Conservation (phyloP, 2,329 filamentous ascomycete species). For the Emmonsiellopsis sp. region DNA sequence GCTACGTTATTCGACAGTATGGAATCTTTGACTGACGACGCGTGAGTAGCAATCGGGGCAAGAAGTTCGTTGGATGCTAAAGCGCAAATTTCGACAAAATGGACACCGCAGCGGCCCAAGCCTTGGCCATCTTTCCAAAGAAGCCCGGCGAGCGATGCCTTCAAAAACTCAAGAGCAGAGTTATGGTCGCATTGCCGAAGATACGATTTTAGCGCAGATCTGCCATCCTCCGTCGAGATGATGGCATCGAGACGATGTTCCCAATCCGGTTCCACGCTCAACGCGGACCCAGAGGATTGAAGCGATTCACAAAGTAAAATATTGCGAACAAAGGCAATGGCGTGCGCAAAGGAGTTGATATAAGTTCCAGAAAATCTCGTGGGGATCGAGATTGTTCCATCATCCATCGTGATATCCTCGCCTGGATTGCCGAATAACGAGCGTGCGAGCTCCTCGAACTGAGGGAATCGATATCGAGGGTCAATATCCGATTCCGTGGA, state of each 20-base stretch:
- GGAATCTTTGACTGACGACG: slow-evolving; percentile 45
- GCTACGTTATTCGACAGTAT: slow-evolving; percentile 64
- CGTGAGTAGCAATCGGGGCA: slow-evolving; percentile 39
- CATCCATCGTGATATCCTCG: slow-evolving; percentile 1
- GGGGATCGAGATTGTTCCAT: slow-evolving; percentile 9
- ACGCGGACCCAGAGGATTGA: slow-evolving; percentile 29
- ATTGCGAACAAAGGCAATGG: slow-evolving; percentile 59
- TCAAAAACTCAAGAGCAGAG: slow-evolving; percentile 33
- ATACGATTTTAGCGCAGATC: slow-evolving; percentile 41
- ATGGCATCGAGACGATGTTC: slow-evolving; percentile 66
- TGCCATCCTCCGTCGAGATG: slow-evolving; percentile 55
- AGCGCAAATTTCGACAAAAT: slow-evolving; percentile 47
- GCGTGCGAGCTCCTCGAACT: slow-evolving; percentile 25
- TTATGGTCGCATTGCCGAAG: slow-evolving; percentile 24
- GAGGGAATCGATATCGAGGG: slow-evolving; percentile 31
- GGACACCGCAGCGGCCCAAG: slow-evolving; percentile 36
- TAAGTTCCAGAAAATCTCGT: slow-evolving; percentile 20
- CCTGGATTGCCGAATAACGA: slow-evolving; percentile 12
- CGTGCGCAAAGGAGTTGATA: slow-evolving; percentile 52
- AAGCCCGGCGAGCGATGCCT: slow-evolving; percentile 37
- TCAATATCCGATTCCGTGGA: slow-evolving; percentile 44
- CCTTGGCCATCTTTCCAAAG: slow-evolving; percentile 29
- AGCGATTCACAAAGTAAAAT: slow-evolving; percentile 52
- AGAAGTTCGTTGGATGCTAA: slow-evolving; percentile 46
- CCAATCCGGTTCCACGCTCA: slow-evolving; percentile 70